Conservation (phyloP, 805 yeast species). For the Candida arabinofermentans region DNA sequence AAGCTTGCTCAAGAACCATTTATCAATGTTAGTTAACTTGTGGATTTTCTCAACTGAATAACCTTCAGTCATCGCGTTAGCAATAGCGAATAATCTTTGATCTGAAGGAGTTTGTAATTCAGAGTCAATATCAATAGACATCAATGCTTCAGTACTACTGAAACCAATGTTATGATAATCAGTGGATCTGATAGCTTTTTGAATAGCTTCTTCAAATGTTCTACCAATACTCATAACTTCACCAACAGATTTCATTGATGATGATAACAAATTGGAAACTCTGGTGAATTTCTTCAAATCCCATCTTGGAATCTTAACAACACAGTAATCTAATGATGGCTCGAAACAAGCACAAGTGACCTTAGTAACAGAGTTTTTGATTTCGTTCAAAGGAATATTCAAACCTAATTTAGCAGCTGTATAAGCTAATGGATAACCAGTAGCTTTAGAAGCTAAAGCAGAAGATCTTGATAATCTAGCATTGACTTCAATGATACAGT, state of each 20-base stretch:
- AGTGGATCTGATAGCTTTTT: conserved; percentile 94
- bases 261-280: conserved; percentile 86
- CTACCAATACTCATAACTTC: conserved; percentile 99
- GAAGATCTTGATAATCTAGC: conserved; percentile 97
- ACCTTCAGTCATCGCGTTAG: conserved; percentile 86
- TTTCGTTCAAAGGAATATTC: conserved; percentile 90
- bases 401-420: conserved; percentile 97
- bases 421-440: conserved; percentile 97
- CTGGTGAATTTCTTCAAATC: conserved; percentile 92
- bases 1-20: conserved; percentile 92
- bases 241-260: conserved; percentile 98
- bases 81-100: conserved; percentile 92
- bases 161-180: conserved; percentile 96
- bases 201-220: conserved; percentile 95
- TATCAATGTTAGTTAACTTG: conserved; percentile 87
- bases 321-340: conserved; percentile 95
- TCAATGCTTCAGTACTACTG: conserved; percentile 74
- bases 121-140: conserved; percentile 87
- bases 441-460: conserved; percentile 96
- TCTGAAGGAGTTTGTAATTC: conserved; percentile 98
- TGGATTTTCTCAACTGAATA: conserved; percentile 91
- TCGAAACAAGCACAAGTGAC: conserved; percentile 95
- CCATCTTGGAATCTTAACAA: conserved; percentile 98
- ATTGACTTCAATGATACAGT: conserved; percentile 95
- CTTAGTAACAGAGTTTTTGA: conserved; percentile 95